Evolutionary conservation across 2,329 filamentous ascomycete genomes (phyloP).

Genomic region (Ophiosphaerella herpotricha): DNA sequence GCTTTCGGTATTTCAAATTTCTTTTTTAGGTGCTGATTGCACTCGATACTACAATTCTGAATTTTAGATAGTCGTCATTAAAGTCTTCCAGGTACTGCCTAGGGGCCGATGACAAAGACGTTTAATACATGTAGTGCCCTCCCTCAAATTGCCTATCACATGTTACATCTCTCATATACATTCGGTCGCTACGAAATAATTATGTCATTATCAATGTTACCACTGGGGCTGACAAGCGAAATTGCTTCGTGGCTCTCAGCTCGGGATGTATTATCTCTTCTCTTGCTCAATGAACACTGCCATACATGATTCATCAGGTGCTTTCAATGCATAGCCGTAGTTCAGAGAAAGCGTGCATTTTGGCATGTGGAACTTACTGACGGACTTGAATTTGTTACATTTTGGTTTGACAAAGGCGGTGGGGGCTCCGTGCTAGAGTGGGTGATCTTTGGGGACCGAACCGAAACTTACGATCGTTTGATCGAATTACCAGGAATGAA

Average conservation of each 20-base stretch:
- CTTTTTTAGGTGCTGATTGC: no score
- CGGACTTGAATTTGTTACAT: not conserved
- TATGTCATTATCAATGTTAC: not conserved
- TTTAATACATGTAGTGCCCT: no score
- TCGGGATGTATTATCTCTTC: not conserved
- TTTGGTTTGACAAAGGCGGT: constrained; percentile 2
- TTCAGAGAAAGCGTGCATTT: not conserved
- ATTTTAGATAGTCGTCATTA: no score
- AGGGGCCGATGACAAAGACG: no score
- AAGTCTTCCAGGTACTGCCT: no score
- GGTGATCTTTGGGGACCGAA: not conserved
- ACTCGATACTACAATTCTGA: no score
- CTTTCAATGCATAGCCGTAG: not conserved
- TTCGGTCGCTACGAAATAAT: no score
- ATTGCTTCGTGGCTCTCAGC: not conserved
- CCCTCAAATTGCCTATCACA: no score
- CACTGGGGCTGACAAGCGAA: not conserved
- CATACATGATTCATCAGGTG: not conserved
- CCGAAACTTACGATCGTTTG: not conserved
- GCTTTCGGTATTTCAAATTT: no score
- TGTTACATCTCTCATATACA: no score
- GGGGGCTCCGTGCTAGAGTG: constrained; percentile 1
- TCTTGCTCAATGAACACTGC: not conserved
- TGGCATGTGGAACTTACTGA: not conserved
- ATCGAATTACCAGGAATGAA: not conserved